Evolutionary conservation across 345 rosid species (phyloP), one percentile per base, ranked within the genome.

Genomic region (Turritis glabra): DNA sequence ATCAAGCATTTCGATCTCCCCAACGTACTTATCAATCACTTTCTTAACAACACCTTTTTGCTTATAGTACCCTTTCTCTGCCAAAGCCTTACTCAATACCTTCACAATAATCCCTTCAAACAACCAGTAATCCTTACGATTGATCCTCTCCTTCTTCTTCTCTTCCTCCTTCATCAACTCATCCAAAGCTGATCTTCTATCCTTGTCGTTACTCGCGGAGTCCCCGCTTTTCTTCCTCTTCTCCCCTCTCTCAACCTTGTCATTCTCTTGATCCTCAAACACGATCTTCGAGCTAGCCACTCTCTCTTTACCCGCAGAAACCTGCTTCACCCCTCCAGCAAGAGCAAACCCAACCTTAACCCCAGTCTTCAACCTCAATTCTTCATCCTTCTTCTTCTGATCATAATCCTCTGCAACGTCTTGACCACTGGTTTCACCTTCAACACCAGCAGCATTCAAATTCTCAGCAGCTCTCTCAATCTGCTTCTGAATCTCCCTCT

Each of bases 151-250:
- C 74, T 95, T 90, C 38, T 76, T 87, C 80, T 82, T 89, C 86
- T 90, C 97, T 71, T 95, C 94, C 71, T 95, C 97, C 73, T 79
- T 88, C 94, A 95, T 95, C 84, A 95, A 81, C 78, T 95, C 99
- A 60, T 86, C 98, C 75, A 92, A 77, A 0, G 87, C 97, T 0
- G 92, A 90, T 38, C 80, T 80, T 44, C 38, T 80, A 64, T 71
- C 77, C 58, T 77, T 82, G 44, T 82, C 84, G 3, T 59, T 72
- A 62, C 64, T 82, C 6, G 79, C 75, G 0, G 60, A 69, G 12
- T 79, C 82, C 1, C 71, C 77, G 48, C 67, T 57, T 4, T 15
- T 72, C 6, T 77, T 85, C 78, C 72, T 73, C 70, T 77, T 84
- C 68, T 27, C 73, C 69, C 51, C 81, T 48, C 57, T 74, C 50